Percentiles rank a stretch among this genome's conserved stretches.
Evolutionary conservation across 495 filamentous ascomycete species (phyloP).

Genomic region (Xylaria acuta): DNA sequence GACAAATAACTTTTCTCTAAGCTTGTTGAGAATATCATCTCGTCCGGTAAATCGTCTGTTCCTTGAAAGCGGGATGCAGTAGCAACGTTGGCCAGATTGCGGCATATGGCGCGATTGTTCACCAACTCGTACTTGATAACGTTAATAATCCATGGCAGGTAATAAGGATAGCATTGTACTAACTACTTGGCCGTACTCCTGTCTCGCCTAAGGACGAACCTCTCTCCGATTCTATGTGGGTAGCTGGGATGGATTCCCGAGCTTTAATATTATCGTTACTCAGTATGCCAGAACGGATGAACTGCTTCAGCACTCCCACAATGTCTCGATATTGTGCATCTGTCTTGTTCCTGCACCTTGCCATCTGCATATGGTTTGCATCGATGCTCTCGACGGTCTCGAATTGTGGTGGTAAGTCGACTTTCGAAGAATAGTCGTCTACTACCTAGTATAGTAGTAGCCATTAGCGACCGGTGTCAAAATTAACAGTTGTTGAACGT

Average conservation of each 20-base stretch:
- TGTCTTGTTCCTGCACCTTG: conserved; percentile 37
- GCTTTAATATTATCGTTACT: not conserved
- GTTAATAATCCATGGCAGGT: not conserved
- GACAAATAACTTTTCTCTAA: conserved; percentile 32
- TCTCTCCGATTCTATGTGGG: not conserved
- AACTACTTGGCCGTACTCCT: not conserved
- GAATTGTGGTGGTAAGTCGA: conserved; percentile 32
- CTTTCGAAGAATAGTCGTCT: conserved; percentile 38
- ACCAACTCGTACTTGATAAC: not conserved
- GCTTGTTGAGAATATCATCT: conserved; percentile 30
- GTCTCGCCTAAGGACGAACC: not conserved
- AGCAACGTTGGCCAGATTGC: not conserved
- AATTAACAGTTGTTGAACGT: not conserved
- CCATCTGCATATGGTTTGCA: conserved; percentile 37
- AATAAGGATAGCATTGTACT: not conserved
- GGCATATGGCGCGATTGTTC: not conserved
- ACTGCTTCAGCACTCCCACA: conserved; percentile 38
- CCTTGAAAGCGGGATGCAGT: conserved; percentile 33
- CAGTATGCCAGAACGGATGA: not conserved
- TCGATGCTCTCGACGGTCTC: conserved; percentile 50
- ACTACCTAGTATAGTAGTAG: not conserved
- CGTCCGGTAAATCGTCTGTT: conserved; percentile 45
- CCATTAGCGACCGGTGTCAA: not conserved
- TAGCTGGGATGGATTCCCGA: not conserved
- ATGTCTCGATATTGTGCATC: conserved; percentile 44